Evolutionary conservation across 495 filamentous ascomycete species (phyloP).

Genomic region (Mycothermus thermophilus): DNA sequence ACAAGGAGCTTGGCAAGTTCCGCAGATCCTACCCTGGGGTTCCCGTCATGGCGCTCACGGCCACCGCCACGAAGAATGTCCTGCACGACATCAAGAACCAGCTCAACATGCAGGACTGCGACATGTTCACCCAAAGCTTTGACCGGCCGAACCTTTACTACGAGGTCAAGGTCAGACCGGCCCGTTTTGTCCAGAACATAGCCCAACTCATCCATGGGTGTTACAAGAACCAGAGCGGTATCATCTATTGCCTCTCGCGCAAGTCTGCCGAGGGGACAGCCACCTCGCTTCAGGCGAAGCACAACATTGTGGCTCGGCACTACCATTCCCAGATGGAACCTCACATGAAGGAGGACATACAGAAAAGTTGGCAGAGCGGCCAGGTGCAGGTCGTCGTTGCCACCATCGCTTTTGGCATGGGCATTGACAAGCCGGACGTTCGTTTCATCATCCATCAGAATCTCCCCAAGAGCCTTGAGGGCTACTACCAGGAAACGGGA

Average conservation of each 20-base stretch:
- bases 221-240: slow-evolving; percentile 65
- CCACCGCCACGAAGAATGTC: slow-evolving; percentile 87
- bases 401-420: slow-evolving; percentile 99
- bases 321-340: slow-evolving; percentile 73
- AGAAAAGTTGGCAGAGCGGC: slow-evolving; percentile 70
- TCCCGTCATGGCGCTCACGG: slow-evolving; percentile 86
- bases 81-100: slow-evolving; percentile 81
- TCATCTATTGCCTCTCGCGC: slow-evolving; percentile 86
- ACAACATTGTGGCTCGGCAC: slow-evolving; percentile 59
- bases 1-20: slow-evolving; percentile 68
- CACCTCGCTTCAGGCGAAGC: slow-evolving; percentile 40
- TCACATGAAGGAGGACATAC: slow-evolving; percentile 48
- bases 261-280: slow-evolving; percentile 72
- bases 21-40: slow-evolving; percentile 56
- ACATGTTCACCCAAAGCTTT: slow-evolving; percentile 77
- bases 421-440: slow-evolving; percentile 93
- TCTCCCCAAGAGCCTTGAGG: slow-evolving; percentile 90
- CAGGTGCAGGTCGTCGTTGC: slow-evolving; percentile 80
- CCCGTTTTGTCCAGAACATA: slow-evolving; percentile 48
- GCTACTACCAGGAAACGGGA: slow-evolving; percentile 95
- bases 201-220: slow-evolving; percentile 52
- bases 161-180: slow-evolving; percentile 49
- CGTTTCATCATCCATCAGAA: slow-evolving; percentile 89
- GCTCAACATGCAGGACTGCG: slow-evolving; percentile 62
- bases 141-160: slow-evolving; percentile 88